Conservation (phyloP, 2,329 filamentous ascomycete species). For the Fusarium irregulare region DNA sequence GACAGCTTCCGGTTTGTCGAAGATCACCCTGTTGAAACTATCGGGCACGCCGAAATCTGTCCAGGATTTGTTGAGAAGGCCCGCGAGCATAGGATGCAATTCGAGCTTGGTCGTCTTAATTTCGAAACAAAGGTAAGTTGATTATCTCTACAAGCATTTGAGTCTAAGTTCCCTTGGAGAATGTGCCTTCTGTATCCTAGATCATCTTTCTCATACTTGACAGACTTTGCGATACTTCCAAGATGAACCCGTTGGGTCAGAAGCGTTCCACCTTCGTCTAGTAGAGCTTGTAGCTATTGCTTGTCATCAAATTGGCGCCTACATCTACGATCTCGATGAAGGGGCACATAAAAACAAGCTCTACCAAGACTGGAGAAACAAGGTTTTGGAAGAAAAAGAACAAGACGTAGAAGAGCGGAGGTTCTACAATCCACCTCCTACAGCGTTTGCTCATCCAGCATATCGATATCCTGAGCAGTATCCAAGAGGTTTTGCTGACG, state of each 20-base stretch:
- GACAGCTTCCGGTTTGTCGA: not conserved
- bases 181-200: accelerated
- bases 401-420: not conserved
- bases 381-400: not conserved
- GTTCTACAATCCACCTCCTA: not conserved
- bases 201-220: accelerated
- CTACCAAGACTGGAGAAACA: constrained; percentile 7
- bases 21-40: not conserved
- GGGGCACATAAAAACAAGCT: constrained; percentile 16
- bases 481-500: constrained; percentile 4
- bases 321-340: constrained; percentile 13
- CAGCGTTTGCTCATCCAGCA: constrained; percentile 5
- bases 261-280: not conserved
- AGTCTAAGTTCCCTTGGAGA: no score
- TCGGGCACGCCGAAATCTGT: not conserved
- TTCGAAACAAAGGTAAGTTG: not conserved
- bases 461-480: constrained; percentile 23
- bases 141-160: no score
- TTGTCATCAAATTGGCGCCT: constrained; percentile 27
- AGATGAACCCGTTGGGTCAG: not conserved
- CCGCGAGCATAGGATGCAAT: not conserved
- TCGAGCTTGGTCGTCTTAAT: not conserved
- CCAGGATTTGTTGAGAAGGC: constrained; percentile 15
- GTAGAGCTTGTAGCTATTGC: constrained; percentile 11
- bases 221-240: not conserved